These are phyloP conservation scores for Cladosporium phlei DNA, from an alignment of 2,329 filamentous ascomycete species.

Conservation along the genomic window DNA sequence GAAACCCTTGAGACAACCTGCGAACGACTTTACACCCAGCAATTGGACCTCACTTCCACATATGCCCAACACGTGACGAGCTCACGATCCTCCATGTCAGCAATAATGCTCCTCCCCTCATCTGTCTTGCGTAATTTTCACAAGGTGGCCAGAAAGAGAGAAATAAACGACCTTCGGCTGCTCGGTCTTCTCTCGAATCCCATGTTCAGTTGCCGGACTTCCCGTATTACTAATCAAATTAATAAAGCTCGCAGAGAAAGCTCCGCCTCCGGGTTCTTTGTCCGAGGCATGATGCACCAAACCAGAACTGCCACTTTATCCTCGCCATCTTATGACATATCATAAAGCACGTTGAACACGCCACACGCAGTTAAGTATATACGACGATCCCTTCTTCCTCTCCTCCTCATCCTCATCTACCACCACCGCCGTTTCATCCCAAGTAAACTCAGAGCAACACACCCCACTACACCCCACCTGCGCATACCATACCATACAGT, in stretches of 20 bases:
- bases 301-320: neutral
- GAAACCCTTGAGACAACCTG: no score
- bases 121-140: no score
- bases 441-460: neutral
- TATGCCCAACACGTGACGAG: no score
- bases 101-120: no score
- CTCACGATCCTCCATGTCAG: no score
- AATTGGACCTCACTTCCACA: no score
- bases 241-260: neutral
- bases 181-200: no score
- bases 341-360: neutral
- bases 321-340: conserved; percentile 8
- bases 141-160: no score
- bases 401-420: neutral
- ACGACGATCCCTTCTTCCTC: neutral
- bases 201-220: no score
- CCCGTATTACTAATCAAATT: conserved; percentile 3
- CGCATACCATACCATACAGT: no score
- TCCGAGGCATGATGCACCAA: conserved; percentile 7
- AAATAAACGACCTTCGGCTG: no score
- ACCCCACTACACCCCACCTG: neutral
- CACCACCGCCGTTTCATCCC: neutral
- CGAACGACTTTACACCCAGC: no score
- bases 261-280: conserved; percentile 8
- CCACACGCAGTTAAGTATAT: conserved; percentile 7